Percentiles rank a stretch among this genome's conserved stretches.
These are phyloP conservation scores for Esteya vermicola DNA, from an alignment of 2,329 filamentous ascomycete genomes.

Conservation along the genomic window DNA sequence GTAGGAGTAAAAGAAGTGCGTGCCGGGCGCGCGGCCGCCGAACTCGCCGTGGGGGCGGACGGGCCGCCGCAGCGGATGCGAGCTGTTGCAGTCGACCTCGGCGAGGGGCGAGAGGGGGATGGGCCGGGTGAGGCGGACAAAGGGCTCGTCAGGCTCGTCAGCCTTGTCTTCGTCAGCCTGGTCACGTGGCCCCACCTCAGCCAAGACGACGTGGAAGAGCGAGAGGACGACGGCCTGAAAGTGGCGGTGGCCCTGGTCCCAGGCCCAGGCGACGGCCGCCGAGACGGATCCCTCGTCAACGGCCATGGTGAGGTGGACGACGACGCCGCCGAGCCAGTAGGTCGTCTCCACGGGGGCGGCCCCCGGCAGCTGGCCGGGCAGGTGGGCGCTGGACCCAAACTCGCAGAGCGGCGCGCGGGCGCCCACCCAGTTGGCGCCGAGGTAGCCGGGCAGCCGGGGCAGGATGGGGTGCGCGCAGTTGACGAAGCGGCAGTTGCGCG, in stretches of 20 bases:
- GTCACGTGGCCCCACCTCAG: constrained; percentile 3
- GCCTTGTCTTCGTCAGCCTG: no score
- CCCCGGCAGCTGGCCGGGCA: neutral
- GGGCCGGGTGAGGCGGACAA: neutral
- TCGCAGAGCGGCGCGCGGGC: neutral
- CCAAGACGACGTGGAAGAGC: constrained; percentile 1
- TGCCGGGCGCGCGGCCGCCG: neutral
- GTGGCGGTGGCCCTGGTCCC: neutral
- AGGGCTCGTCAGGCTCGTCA: no score
- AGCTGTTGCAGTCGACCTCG: neutral
- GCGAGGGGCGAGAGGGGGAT: neutral
- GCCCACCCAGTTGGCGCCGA: neutral
- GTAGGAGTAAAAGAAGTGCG: neutral
- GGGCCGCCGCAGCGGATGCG: constrained; percentile 1
- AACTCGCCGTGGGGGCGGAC: neutral
- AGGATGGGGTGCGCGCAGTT: neutral
- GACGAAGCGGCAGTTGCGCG: neutral
- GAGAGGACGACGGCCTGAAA: constrained; percentile 3
- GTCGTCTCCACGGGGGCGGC: neutral
- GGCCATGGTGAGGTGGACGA: neutral
- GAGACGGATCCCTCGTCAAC: neutral
- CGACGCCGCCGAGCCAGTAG: constrained; percentile 3
- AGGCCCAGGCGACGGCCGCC: constrained; percentile 1
- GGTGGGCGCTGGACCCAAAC: constrained; percentile 1
- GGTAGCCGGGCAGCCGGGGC: neutral